Conservation (phyloP, 305 asterid genomes). For the Solanum hybrid region DNA sequence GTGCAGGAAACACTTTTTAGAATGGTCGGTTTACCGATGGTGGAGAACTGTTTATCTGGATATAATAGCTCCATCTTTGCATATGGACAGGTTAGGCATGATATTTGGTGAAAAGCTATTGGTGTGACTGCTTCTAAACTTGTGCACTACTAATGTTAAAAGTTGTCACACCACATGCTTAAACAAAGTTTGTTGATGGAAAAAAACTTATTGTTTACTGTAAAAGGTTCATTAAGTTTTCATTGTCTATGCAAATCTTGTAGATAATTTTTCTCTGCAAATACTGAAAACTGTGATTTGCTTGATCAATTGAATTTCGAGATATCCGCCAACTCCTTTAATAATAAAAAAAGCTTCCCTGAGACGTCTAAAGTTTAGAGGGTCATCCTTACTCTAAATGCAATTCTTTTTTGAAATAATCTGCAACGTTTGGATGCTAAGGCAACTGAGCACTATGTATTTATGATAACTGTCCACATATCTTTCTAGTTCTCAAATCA, state of each 20-base stretch:
- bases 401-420: neutral
- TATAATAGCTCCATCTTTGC: slow-evolving; percentile 99
- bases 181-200: neutral
- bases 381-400: neutral
- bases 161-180: neutral
- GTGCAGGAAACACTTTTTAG: slow-evolving; percentile 87
- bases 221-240: neutral
- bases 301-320: neutral
- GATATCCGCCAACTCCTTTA: neutral
- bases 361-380: neutral
- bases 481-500: slow-evolving; percentile 1
- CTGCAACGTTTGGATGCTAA: neutral
- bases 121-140: neutral
- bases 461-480: neutral
- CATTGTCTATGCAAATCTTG: neutral
- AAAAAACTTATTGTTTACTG: neutral
- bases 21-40: slow-evolving; percentile 97
- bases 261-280: neutral
- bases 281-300: neutral
- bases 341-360: neutral
- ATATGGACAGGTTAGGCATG: slow-evolving; percentile 76
- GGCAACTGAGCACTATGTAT: neutral
- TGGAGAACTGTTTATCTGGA: slow-evolving; percentile 95
- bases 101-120: neutral
- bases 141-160: neutral